Percentiles rank a stretch among this genome's conserved stretches.
These are phyloP conservation scores for Nymphaea colorata DNA, from an alignment of 164 flowering plant genomes.

Conservation along the genomic window DNA sequence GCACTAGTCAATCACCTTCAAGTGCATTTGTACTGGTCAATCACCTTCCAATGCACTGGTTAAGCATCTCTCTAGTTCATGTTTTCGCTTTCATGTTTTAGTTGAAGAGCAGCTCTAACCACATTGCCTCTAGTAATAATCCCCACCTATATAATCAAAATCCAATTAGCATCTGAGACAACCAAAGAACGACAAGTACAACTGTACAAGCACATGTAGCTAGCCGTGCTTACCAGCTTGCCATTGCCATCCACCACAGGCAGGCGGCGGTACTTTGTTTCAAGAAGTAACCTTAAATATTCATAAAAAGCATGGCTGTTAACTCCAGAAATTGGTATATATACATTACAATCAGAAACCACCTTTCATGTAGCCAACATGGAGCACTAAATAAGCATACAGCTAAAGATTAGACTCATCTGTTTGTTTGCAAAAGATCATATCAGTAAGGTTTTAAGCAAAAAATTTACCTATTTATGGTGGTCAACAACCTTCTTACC, in stretches of 20 bases:
- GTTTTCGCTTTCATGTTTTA: conserved; percentile 34
- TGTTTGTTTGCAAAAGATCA: no score
- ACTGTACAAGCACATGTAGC: background rate
- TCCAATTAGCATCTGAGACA: background rate
- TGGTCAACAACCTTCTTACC: no score
- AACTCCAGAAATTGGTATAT: background rate
- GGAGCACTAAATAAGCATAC: background rate
- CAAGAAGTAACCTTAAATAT: conserved; percentile 56
- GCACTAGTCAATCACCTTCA: background rate
- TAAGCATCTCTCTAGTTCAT: background rate
- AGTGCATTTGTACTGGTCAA: background rate
- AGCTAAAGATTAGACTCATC: no score
- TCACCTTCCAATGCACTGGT: background rate
- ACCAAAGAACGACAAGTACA: background rate
- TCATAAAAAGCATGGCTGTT: background rate
- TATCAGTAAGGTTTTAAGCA: no score
- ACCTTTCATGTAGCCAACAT: background rate
- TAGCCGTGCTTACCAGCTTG: conserved; percentile 51
- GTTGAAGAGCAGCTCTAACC: conserved; percentile 74
- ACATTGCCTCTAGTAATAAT: conserved; percentile 87
- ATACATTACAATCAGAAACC: no score
- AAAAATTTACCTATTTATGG: no score
- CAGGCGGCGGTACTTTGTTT: conserved; percentile 83
- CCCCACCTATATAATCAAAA: conserved; percentile 41
- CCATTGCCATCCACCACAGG: conserved; percentile 86